Conservation (phyloP, 83 land plant species). For the Picea mariana region DNA sequence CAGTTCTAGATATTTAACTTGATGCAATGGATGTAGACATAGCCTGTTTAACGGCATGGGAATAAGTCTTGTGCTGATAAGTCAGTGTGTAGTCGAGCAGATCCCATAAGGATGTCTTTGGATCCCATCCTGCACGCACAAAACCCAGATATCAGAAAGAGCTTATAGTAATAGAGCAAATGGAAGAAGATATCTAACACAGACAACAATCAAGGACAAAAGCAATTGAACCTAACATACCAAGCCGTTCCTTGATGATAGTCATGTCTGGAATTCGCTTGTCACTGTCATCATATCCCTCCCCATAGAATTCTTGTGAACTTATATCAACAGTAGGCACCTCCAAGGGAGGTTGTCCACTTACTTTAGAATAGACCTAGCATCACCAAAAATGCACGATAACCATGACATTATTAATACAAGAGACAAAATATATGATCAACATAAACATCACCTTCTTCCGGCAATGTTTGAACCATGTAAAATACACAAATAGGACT, state of each 20-base stretch:
- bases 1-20: too few relatives aligned
- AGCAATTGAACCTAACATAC: slow-evolving; percentile 30
- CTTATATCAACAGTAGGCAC: slow-evolving; percentile 79
- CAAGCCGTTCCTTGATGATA: slow-evolving; percentile 90
- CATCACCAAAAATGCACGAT: slow-evolving; percentile 6
- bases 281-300: slow-evolving; percentile 98
- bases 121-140: slow-evolving; percentile 79
- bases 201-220: not conserved
- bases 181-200: not conserved
- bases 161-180: not conserved
- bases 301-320: slow-evolving; percentile 96
- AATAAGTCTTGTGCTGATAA: slow-evolving; percentile 67
- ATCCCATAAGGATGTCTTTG: slow-evolving; percentile 89
- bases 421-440: too few relatives aligned
- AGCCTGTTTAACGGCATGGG: too few relatives aligned
- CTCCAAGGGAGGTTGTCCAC: slow-evolving; percentile 60
- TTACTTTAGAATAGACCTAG: slow-evolving; percentile 79
- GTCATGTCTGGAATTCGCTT: slow-evolving; percentile 98
- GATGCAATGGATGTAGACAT: too few relatives aligned
- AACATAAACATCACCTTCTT: not conserved
- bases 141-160: not conserved
- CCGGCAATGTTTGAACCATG: not conserved
- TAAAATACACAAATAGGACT: not conserved
- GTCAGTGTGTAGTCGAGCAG: slow-evolving; percentile 89
- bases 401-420: not conserved